Evolutionary conservation across 495 filamentous ascomycete species (phyloP), one percentile per base, ranked within the genome.

Genomic region (Viridothelium virens): DNA sequence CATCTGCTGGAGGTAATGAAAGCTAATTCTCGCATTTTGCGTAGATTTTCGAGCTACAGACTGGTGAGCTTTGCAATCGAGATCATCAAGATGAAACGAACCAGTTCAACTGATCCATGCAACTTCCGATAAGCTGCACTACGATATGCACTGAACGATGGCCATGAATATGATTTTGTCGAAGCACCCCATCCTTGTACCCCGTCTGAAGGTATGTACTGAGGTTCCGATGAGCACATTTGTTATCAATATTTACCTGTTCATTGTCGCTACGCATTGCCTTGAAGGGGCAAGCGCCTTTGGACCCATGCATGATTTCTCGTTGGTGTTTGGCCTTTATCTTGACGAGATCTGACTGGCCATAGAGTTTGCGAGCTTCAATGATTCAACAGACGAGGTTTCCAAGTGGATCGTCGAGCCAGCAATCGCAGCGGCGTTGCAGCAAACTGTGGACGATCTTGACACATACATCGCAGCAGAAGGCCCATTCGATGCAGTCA

Each of bases 121-220:
- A 53, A 16, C 10, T 53, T 53, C 48, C 47, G 62, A 64, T 5
- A 33, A 59, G 53, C 53, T 18, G 53, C 53, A 9, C 53, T 59
- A 59, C 11, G 53, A 36, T 18, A 36, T 11, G 18, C 25, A 33
- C n/a, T 59, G 18, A 36, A 36, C 5, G 53, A 59, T 34, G 31
- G 53, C 14, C 53, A 59, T 59, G 53, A 59, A 59, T 59, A 59
- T 36, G 53, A 59, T 3, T 59, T 59, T 36, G 31, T 59, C 53
- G 53, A 59, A 59, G 53, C 5, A 14, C 31, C 53, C 31, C n/a
- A 34, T 18, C 18, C 53, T 59, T 34, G 18, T 9, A 2, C 53
- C 53, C 53, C 53, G 18, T 3, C 53, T 36, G 31, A 36, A 59
- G 53, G 53, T 36, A 36, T 18, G 18, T 36, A 36, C 18, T 7